phyloP scores from a whole-genome alignment of 2,329 filamentous ascomycete genomes.

The Chrysosporium queenslandicum region DNA sequence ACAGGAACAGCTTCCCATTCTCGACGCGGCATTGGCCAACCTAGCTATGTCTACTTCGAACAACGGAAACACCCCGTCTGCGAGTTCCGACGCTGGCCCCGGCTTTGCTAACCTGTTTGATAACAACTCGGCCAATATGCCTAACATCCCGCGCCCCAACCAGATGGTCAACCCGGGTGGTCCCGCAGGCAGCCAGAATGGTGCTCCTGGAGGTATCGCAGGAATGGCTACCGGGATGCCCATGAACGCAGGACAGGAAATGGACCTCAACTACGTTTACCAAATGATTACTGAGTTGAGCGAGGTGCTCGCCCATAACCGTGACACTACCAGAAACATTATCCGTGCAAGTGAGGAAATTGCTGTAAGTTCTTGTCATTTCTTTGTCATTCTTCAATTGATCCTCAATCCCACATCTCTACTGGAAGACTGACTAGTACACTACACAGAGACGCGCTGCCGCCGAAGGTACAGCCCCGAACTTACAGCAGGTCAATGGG shows the following conservation, averaged over 20 bases:
- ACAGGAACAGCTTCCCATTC: constrained; percentile 21
- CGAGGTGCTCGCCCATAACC: constrained; percentile 41
- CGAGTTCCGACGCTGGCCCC: constrained; percentile 16
- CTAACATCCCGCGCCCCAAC: constrained; percentile 26
- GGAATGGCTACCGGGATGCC: constrained; percentile 33
- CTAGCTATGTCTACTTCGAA: constrained; percentile 16
- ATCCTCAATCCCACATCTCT: neutral
- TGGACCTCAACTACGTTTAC: constrained; percentile 43
- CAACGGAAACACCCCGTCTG: constrained; percentile 14
- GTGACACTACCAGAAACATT: constrained; percentile 41
- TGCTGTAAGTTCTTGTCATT: constrained; percentile 32
- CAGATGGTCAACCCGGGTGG: constrained; percentile 26
- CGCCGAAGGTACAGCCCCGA: constrained; percentile 32
- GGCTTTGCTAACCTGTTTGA: constrained; percentile 25
- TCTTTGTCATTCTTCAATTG: neutral
- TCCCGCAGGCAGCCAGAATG: constrained; percentile 16
- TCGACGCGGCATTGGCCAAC: constrained; percentile 29
- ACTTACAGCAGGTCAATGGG: constrained; percentile 36
- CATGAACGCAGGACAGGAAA: constrained; percentile 42
- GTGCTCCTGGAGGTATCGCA: constrained; percentile 9
- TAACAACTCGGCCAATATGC: constrained; percentile 25
- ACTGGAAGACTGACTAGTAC: neutral
- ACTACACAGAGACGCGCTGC: constrained; percentile 34
- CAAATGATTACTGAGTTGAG: constrained; percentile 43
- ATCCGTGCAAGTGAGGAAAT: constrained; percentile 42